Evolutionary conservation across 164 flowering plant genomes (phyloP), one percentile per base, ranked within the genome.

Genomic region (Aristolochia contorta): DNA sequence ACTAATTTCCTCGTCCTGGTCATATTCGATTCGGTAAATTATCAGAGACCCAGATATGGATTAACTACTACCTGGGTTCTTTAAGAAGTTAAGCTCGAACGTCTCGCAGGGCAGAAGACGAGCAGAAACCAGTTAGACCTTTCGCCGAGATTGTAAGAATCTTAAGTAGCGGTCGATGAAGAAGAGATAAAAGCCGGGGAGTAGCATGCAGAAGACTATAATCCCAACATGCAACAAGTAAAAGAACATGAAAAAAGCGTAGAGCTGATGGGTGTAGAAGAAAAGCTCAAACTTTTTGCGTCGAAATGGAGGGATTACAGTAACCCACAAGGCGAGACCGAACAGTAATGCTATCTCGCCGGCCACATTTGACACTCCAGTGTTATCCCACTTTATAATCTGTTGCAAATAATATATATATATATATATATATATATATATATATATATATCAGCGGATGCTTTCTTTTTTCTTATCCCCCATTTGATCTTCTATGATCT

Each of bases 121-220:
- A 9, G 93, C 80, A 12, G 89, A 85, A 23, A 87, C 54, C 8
- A 87, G 54, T 2, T 81, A 75, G 21, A 80, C 91, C 0, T 64
- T 66, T 41, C 60, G 66, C 18, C 82, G 70, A 1, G 98, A 92
- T 72, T 89, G 96, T 47, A 92, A 60, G 62, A 84, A 84, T 41
- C 96, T 71, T 63, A 92, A 55, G 76, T 65, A 89, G 0, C 96
- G 96, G 63, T 92, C 96, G 19, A 92, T 70, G 37, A 85, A n/a
- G 80, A 92, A 92, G 74, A 92, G 95, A 74, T 78, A 89, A 62
- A 92, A 72, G 1, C 93, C 84, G 20, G 96, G 98, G 52, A 92
- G 91, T 78, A 82, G 79, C 18, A 76, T 78, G 79, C 49, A 72
- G 45, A 82, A 58, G 47, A 64, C 82, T 16, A 72, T 25, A 7